Base-by-base conservation (phyloP, 2,329 filamentous ascomycete species). In the Hymenoscyphus repandus region DNA sequence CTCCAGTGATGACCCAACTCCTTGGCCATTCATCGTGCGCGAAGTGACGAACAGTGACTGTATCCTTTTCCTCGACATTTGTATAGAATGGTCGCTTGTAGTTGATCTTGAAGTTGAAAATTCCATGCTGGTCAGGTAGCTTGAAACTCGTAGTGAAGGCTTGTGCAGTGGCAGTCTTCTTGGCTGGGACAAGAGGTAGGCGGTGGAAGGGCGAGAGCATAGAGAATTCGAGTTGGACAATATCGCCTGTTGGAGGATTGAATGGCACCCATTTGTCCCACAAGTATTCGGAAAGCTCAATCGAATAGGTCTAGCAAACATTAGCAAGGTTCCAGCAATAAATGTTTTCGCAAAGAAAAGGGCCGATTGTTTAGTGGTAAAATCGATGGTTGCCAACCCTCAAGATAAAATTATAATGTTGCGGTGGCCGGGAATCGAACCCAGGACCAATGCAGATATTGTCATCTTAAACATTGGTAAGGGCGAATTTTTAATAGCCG, bases 131-230 rank as follows among this genome's bases (percentile, higher is more conserved):
- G 69, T 99, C 93, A 4, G 93, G 93, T 3, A 92, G 79, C 57
- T 78, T 86, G 72, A 99, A 96, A 20, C 80, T 78, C 41, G 80
- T 78, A 56, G 79, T 78, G 75, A 85, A 99, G 55, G 87, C 78
- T 45, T 88, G 85, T 57, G 83, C 82, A 62, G 88, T 84, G 49
- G 76, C 70, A 1, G 83, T 85, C 22, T 75, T 75, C 31, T 71
- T 69, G 9, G 75, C 68, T 12, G 81, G 79, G 7, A 73, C 63
- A 31, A 99, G 83, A 53, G 83, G 76, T 32, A 97, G 78, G 38
- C 93, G 91, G 74, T 96, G 86, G 82, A 96, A 97, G 50, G 93
- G 92, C 1, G 92, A 96, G 42, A 99, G 86, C 93, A 97, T 99
- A 74, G 85, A 91, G 76, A 97, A 96, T 71, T 99, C 93, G 55